Percentiles rank a stretch among this genome's conserved stretches.
Conservation (phyloP, 257 asterid species). For the Oldenlandia corymbosa region DNA sequence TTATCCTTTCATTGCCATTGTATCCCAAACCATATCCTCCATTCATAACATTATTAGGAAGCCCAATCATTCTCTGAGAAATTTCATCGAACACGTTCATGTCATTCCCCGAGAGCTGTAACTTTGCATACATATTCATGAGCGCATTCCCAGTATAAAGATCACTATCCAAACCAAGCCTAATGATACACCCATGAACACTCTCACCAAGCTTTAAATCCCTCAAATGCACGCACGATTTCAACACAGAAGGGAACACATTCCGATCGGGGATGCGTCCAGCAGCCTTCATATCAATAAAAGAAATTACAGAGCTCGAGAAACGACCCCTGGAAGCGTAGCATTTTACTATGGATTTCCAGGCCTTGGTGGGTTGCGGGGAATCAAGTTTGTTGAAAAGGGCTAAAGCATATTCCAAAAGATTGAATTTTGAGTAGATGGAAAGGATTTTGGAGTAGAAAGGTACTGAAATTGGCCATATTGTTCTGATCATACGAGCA, state of each 20-base stretch:
- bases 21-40: conserved; percentile 6
- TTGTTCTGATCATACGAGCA: conserved; percentile 60
- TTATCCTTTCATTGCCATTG: conserved; percentile 9
- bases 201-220: conserved; percentile 66
- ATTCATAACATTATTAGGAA: background rate
- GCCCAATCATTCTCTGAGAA: conserved; percentile 24
- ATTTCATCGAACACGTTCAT: conserved; percentile 37
- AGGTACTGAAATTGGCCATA: conserved; percentile 18
- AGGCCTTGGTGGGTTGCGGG: conserved; percentile 62
- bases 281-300: conserved; percentile 56
- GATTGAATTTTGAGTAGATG: conserved; percentile 63
- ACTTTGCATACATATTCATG: conserved; percentile 79
- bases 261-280: conserved; percentile 65
- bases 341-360: conserved; percentile 76
- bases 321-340: conserved; percentile 53
- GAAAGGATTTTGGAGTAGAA: conserved; percentile 43
- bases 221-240: conserved; percentile 56
- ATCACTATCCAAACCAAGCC: conserved; percentile 60
- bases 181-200: conserved; percentile 61
- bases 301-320: conserved; percentile 42
- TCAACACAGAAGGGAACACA: conserved; percentile 75
- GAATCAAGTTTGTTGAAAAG: conserved; percentile 39
- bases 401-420: conserved; percentile 42
- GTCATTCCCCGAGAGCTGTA: conserved; percentile 34
- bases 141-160: conserved; percentile 84